Conservation (phyloP, 2,329 filamentous ascomycete species). For the Rhynchosporium agropyri region DNA sequence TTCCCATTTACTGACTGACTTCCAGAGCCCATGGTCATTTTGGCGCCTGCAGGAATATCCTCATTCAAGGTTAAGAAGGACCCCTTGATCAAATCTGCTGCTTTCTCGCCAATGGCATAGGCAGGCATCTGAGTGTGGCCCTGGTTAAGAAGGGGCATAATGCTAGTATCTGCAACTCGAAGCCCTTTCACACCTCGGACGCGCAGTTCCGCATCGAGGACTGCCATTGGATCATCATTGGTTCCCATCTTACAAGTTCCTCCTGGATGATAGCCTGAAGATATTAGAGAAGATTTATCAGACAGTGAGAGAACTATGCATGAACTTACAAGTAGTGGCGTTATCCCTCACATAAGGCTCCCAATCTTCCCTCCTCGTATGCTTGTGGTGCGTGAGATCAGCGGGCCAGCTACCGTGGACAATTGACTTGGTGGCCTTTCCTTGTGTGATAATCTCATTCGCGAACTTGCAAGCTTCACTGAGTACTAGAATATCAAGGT, state of each 20-base stretch:
- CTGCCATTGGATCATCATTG: conserved; percentile 49
- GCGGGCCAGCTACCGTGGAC: conserved; percentile 63
- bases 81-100: conserved; percentile 53
- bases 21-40: background rate
- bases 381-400: conserved; percentile 53
- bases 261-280: conserved; percentile 55
- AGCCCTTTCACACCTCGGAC: conserved; percentile 37
- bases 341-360: conserved; percentile 57
- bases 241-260: conserved; percentile 61
- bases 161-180: conserved; percentile 37
- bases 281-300: background rate
- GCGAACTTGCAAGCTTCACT: conserved; percentile 60
- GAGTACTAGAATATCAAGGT: conserved; percentile 60
- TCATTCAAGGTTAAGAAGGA: conserved; percentile 13
- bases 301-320: no score
- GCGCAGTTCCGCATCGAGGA: conserved; percentile 34
- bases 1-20: background rate
- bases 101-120: conserved; percentile 59
- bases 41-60: background rate
- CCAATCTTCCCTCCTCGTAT: conserved; percentile 60
- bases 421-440: conserved; percentile 58
- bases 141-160: conserved; percentile 46
- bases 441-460: conserved; percentile 62
- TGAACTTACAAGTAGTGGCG: conserved; percentile 58
- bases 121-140: conserved; percentile 61